These are phyloP conservation scores for Colletotrichum liriopes DNA, from an alignment of 2,329 filamentous ascomycete genomes.

Conservation along the genomic window DNA sequence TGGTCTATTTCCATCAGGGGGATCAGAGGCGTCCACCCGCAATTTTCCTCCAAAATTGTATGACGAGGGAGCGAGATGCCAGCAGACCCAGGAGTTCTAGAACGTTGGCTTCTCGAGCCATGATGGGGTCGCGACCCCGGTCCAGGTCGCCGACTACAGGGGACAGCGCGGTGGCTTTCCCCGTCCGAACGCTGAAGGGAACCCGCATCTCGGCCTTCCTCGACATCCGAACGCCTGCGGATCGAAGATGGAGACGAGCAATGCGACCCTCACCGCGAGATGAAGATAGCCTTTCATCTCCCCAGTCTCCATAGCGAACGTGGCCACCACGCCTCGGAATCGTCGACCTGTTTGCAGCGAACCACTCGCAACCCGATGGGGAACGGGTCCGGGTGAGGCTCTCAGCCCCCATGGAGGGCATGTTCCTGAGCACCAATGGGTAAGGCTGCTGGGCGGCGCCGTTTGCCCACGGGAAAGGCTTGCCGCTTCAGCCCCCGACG, in stretches of 20 bases:
- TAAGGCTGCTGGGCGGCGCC: not conserved
- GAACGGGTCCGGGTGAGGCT: not conserved
- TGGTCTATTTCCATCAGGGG: not conserved
- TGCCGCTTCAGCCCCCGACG: conserved; percentile 4
- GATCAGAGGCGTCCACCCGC: not conserved
- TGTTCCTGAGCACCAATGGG: not conserved
- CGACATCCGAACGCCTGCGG: conserved; percentile 1
- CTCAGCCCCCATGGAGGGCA: not conserved
- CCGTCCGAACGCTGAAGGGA: not conserved
- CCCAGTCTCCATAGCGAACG: not conserved
- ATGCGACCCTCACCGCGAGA: not conserved
- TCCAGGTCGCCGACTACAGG: conserved; percentile 12
- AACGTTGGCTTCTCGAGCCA: not conserved
- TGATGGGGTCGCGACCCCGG: not conserved
- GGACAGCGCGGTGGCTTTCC: not conserved
- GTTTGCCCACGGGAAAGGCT: conserved; percentile 23
- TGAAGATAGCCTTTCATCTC: conserved; percentile 12
- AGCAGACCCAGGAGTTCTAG: too few species aligned
- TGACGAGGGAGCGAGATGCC: not conserved
- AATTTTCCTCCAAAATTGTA: not conserved
- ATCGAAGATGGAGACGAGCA: not conserved
- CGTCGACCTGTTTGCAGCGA: too few species aligned
- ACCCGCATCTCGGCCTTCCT: conserved; percentile 8
- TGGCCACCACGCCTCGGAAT: not conserved
- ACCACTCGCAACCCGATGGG: not conserved